phyloP scores from a whole-genome alignment of 805 yeast species.

The Saccharomycopsis sp. region DNA sequence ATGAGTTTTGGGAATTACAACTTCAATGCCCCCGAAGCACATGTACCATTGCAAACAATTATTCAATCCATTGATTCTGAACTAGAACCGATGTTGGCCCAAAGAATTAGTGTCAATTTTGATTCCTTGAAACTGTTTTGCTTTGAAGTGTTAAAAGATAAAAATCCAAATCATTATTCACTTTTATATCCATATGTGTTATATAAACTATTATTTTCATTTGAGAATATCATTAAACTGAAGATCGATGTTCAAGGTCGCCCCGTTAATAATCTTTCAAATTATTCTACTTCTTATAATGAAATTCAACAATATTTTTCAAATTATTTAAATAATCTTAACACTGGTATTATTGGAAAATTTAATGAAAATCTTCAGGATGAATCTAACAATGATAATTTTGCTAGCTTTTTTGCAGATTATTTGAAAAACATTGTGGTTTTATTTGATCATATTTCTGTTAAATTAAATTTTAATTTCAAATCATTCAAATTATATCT shows the following conservation, averaged over 20 bases:
- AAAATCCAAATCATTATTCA: slow-evolving; percentile 5
- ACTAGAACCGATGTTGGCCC: too few species aligned
- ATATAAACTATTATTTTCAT: slow-evolving; percentile 5
- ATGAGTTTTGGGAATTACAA: too few species aligned
- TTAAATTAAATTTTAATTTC: not conserved
- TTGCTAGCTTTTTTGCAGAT: not conserved
- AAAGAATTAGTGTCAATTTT: too few species aligned
- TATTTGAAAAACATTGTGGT: slow-evolving; percentile 7
- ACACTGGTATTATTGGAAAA: not conserved
- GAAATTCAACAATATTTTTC: slow-evolving; percentile 1
- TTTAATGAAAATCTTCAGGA: not conserved
- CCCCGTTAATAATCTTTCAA: not conserved
- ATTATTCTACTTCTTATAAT: not conserved
- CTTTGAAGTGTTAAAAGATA: not conserved
- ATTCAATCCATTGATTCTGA: too few species aligned
- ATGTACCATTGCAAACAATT: too few species aligned
- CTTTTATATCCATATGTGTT: slow-evolving; percentile 10
- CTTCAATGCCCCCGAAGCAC: too few species aligned
- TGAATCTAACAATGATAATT: not conserved
- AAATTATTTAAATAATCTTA: slow-evolving; percentile 1
- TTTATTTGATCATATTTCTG: not conserved
- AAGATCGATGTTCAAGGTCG: not conserved
- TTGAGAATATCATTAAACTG: not conserved
- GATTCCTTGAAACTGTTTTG: too few species aligned
- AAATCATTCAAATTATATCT: not conserved